Base-by-base conservation (phyloP, 163 green algal genomes). In the Picocystis sp. region DNA sequence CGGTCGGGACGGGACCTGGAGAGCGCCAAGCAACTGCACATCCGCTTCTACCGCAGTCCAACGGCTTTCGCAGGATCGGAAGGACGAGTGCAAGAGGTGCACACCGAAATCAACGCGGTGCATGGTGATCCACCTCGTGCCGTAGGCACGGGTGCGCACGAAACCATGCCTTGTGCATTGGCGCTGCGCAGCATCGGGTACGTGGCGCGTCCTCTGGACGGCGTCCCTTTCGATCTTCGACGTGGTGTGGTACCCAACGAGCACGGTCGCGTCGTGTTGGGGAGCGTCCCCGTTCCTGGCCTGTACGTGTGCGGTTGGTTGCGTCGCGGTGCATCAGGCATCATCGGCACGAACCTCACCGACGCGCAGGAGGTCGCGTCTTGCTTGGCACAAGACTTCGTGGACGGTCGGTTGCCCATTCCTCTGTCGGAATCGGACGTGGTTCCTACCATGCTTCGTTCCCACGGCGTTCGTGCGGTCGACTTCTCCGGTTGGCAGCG, bases 141-240 rank as follows among this genome's bases (percentile, higher is more conserved):
- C 21, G 11, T 70, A 2, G 69, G 64, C 9, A 78, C 60, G 11
- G 81, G 81, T 2, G 55, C 72, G 43, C 69, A 67, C 43, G 70
- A 84, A 33, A 57, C 53, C 17, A 54, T 90, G 24, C 59, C 65
- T 2, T 71, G 66, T 43, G 71, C 87, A 50, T 57, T 93, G 51
- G 69, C 95, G 34, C 67, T 97, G 23, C 79, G 75, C 46, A 87
- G 72, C 69, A 87, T 97, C 15, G 88, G 88, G 5, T 94, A 93
- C 71, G 67, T 66, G 33, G 77, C 71, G 0, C 44, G 44, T 25
- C 76, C 79, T 13, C 24, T 95, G 44, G 35, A 59, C 15, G 88
- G 81, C 2, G 72, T 82, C 17, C 67, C 83, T 0, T 97, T 94
- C 65, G 81, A 97, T 59, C 17, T 47, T 1, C 19, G 23, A 1